Evolutionary conservation across 257 asterid species (phyloP), one percentile per base, ranked within the genome.

Genomic region (Rehmannia glutinosa): DNA sequence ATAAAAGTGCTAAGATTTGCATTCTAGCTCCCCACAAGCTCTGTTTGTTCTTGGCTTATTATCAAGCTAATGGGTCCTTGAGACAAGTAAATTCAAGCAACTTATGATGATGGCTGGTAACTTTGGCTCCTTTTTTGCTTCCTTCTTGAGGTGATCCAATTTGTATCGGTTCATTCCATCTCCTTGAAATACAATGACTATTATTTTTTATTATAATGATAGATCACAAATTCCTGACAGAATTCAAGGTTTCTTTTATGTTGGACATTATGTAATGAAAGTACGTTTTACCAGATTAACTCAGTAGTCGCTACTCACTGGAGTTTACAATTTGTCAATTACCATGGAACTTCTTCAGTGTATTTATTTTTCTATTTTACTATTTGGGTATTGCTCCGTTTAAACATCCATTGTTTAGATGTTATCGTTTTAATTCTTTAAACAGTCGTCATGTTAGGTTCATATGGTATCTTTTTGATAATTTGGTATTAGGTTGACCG

Each of bases 121-220:
- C 13, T 54, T 57, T 56, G 63, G 58, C 23, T 46, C 53, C 45
- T 69, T 51, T 50, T 23, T 64, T 41, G 45, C 61, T 21, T 65
- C 49, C 28, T 35, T 46, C 21, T 50, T 49, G 73, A 72, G 65
- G 54, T 50, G 25, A 65, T 70, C n/a, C 74, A 60, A 71, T 73
- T 73, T 60, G 70, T 65, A 73, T 49, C 11, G 59, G 27, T n/a
- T n/a, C n/a, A n/a, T 55, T 51, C 51, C 75, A 50, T 52, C 68
- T 55, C 55, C 64, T n/a, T 7, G 51, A 46, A 51, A 38, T 52
- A 75, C 19, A 51, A 62, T 68, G 69, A 33, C 12, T 45, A 53
- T 67, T 6, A 3, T 4, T 62, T 61, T 62, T 72, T 67, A 52
- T 27, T 42, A n/a, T 39, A 27, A 36, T 52, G 56, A 51, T 38